Conservation (phyloP, 176 grass and related monocot species). For the Cenchrus purpureus region DNA sequence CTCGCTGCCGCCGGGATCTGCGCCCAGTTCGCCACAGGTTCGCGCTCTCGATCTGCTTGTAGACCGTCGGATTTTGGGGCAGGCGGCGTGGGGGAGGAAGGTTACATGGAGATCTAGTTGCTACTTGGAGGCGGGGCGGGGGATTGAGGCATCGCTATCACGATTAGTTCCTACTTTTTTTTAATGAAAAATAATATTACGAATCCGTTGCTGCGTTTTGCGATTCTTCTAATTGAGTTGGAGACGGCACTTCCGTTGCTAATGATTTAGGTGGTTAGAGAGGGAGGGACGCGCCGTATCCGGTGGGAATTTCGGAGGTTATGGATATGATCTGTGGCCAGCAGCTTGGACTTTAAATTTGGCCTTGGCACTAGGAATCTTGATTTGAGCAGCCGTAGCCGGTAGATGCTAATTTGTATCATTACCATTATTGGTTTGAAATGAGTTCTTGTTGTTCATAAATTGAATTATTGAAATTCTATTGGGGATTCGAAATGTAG, state of each 20-base stretch:
- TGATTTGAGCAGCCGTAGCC: background rate
- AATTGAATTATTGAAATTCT: background rate
- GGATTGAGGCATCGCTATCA: background rate
- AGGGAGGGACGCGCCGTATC: background rate
- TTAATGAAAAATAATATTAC: background rate
- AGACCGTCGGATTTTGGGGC: background rate
- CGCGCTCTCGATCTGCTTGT: slow-evolving; percentile 10
- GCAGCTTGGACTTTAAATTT: background rate
- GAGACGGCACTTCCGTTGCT: background rate
- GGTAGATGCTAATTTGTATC: background rate
- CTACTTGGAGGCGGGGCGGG: background rate
- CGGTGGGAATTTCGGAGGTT: background rate
- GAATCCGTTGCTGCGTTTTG: background rate
- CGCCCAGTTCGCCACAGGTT: slow-evolving; percentile 52
- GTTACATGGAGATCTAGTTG: slow-evolving; percentile 21
- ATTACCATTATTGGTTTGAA: background rate
- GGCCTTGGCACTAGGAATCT: background rate
- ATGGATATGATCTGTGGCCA: background rate
- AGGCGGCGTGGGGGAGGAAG: background rate
- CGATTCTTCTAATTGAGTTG: background rate
- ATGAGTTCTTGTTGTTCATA: background rate
- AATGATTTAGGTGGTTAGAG: background rate
- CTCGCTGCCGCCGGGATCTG: slow-evolving; percentile 48
- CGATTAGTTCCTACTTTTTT: background rate
- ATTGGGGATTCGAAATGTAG: background rate